Evolutionary conservation across 1,139 yeast species (phyloP).

Genomic region (Debaryomycetaceae sp.): DNA sequence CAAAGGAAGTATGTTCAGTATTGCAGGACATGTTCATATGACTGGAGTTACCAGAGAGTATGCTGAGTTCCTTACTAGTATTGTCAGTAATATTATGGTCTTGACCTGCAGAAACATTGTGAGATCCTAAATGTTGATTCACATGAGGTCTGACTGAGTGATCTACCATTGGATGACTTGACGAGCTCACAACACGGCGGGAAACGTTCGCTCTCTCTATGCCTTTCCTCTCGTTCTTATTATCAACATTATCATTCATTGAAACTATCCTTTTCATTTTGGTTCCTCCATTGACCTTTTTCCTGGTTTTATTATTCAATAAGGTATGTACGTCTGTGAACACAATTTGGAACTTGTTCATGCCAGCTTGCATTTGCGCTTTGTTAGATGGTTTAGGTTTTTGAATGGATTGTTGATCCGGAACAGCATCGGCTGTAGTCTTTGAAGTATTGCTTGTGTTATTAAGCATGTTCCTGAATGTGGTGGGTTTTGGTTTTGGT

Average conservation of each 20-base stretch:
- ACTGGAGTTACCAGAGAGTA: conserved; percentile 24
- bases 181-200: conserved; percentile 4
- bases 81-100: conserved; percentile 17
- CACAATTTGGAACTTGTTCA: conserved; percentile 52
- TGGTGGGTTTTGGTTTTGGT: conserved; percentile 7
- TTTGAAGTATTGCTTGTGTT: not conserved
- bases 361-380: conserved; percentile 42
- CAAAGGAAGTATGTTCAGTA: conserved; percentile 37
- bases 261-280: conserved; percentile 5
- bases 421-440: not conserved
- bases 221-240: conserved; percentile 1
- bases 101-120: conserved; percentile 5
- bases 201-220: not conserved
- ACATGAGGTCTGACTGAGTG: not conserved
- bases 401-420: not conserved
- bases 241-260: not conserved
- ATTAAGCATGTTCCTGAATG: conserved; percentile 12
- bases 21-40: conserved; percentile 19
- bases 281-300: conserved; percentile 11
- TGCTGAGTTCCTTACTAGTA: conserved; percentile 20
- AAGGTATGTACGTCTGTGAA: conserved; percentile 49
- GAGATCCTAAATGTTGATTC: conserved; percentile 1
- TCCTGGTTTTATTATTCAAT: conserved; percentile 35
- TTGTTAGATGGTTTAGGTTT: conserved; percentile 10
- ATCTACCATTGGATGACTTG: conserved; percentile 6